Evolutionary conservation across 495 filamentous ascomycete species (phyloP), one percentile per base, ranked within the genome.

Genomic region (Massariosphaeria phaeospora): DNA sequence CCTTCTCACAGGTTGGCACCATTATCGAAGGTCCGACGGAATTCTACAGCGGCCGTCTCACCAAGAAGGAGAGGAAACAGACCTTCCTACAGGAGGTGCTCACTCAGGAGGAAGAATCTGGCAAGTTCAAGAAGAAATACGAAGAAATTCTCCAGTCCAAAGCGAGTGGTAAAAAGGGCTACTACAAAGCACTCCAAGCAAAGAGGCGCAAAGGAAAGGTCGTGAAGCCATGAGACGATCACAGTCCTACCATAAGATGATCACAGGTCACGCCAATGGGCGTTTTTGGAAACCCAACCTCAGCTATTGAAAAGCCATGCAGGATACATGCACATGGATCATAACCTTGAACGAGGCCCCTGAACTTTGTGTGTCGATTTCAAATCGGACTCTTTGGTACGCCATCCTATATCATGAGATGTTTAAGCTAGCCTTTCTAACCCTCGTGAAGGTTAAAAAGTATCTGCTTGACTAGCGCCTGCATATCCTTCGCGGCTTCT

Each of bases 51-150:
- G 76, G 78, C 13, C 80, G 93, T 18, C 76, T 97, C 30, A 77
- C 79, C 25, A 93, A 90, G 68, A 94, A 86, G 69, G 85, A 97
- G 63, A 77, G 88, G 54, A 95, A 94, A 74, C 80, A 78, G 58
- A 95, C 88, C 2, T 86, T 98, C 54, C 84, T 91, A n/a, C 88
- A 94, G 51, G 89, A 96, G 64, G 79, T 91, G 4, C 68, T 96
- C 57, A 80, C 84, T 10, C 68, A 74, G 29, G 85, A 91, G 64
- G 72, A 73, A 11, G 65, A 73, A 57, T 78, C 69, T 18, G 72
- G 75, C 31, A 76, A 80, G 17, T 88, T 89, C 67, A 82, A 82
- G 70, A 72, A 72, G 21, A 90, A 88, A 67, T 88, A 86, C 64
- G 73, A 75, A 15, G 81, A 86, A 23, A 79, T 91, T 23, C 85